phyloP scores from a whole-genome alignment of 805 yeast species.

The Yamadazyma tumulicola region DNA sequence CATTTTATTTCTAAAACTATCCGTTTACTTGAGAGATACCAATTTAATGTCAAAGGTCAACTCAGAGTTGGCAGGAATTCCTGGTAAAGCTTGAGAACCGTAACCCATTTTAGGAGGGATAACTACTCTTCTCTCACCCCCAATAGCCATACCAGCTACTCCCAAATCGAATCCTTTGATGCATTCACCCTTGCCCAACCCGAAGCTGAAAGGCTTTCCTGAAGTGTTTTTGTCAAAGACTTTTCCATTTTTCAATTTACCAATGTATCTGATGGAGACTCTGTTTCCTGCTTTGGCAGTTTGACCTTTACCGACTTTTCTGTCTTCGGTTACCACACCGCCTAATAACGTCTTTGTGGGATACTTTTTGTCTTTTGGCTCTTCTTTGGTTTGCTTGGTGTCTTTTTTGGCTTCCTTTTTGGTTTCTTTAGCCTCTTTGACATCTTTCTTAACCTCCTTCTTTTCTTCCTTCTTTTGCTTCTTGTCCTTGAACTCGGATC shows the following conservation, averaged over 20 bases:
- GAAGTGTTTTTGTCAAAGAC: slow-evolving; percentile 95
- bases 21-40: slow-evolving; percentile 74
- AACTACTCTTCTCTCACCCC: slow-evolving; percentile 97
- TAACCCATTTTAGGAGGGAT: slow-evolving; percentile 97
- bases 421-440: slow-evolving; percentile 27
- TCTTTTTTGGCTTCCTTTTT: no score
- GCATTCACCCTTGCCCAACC: slow-evolving; percentile 95
- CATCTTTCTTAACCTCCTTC: slow-evolving; percentile 19
- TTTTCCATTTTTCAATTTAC: slow-evolving; percentile 94
- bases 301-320: slow-evolving; percentile 84
- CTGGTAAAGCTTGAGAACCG: slow-evolving; percentile 92
- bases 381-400: slow-evolving; percentile 22
- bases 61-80: slow-evolving; percentile 96
- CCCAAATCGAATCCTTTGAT: slow-evolving; percentile 99
- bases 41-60: slow-evolving; percentile 94
- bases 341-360: slow-evolving; percentile 82
- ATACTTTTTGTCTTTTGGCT: slow-evolving; percentile 39
- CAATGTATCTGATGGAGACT: slow-evolving; percentile 96
- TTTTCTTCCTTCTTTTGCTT: slow-evolving; percentile 22
- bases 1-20: no score
- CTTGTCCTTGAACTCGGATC: slow-evolving; percentile 32
- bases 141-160: slow-evolving; percentile 97
- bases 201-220: slow-evolving; percentile 93
- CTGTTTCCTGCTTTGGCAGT: slow-evolving; percentile 83
- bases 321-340: slow-evolving; percentile 91